Percentiles rank a stretch among this genome's conserved stretches.
phyloP scores from a whole-genome alignment of 1,139 yeast genomes.

The Scheffersomyces parashehatae region DNA sequence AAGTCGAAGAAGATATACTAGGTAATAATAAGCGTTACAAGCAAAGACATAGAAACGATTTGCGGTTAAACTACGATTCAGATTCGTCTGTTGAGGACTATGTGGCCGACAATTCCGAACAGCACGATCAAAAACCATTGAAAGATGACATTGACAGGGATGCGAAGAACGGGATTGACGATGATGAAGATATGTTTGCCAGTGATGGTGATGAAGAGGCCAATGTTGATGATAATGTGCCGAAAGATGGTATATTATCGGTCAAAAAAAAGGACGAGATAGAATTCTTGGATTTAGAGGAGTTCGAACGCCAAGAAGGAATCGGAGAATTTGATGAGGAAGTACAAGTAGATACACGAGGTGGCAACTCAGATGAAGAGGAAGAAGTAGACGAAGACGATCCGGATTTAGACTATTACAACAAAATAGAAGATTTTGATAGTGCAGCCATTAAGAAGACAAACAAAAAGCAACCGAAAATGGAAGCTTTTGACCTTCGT shows the following conservation, averaged over 20 bases:
- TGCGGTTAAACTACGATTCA: constrained; percentile 32
- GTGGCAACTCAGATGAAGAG: constrained; percentile 5
- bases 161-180: constrained; percentile 9
- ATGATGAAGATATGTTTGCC: constrained; percentile 44
- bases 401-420: constrained; percentile 4
- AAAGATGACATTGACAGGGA: constrained; percentile 1
- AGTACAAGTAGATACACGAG: constrained; percentile 7
- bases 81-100: constrained; percentile 31
- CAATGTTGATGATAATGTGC: constrained; percentile 6
- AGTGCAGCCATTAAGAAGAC: neutral
- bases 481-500: constrained; percentile 61
- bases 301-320: constrained; percentile 21
- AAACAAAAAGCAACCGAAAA: constrained; percentile 9
- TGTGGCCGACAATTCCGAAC: constrained; percentile 11
- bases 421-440: constrained; percentile 6
- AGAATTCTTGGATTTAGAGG: constrained; percentile 34
- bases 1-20: constrained; percentile 22
- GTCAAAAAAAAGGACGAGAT: constrained; percentile 2
- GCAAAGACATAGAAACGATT: constrained; percentile 19
- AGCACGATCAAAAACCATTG: constrained; percentile 12
- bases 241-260: neutral
- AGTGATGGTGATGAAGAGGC: constrained; percentile 10
- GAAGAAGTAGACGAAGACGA: constrained; percentile 4
- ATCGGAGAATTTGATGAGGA: constrained; percentile 14
- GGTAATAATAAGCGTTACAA: constrained; percentile 25